Conservation (phyloP, 2,329 filamentous ascomycete species). For the Fusarium coicis region DNA sequence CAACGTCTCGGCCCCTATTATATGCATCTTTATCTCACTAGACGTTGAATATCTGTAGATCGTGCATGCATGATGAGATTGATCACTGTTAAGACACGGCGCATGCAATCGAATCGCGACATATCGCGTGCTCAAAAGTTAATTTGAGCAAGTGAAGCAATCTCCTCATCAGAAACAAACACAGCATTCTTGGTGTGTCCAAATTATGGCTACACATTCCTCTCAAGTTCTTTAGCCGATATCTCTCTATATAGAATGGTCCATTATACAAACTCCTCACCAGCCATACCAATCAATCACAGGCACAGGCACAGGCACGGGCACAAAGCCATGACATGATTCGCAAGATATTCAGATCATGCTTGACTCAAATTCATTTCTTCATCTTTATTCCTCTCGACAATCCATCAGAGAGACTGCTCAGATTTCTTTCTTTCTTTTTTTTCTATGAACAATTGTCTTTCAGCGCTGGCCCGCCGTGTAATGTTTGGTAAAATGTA, state of each 20-base stretch:
- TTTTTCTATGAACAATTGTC: constrained; percentile 45
- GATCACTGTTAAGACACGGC: constrained; percentile 4
- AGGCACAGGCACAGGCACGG: background rate
- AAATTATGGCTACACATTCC: constrained; percentile 14
- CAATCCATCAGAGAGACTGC: constrained; percentile 30
- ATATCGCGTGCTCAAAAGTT: constrained; percentile 1
- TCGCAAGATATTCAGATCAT: background rate
- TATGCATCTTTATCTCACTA: background rate
- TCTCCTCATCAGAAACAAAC: background rate
- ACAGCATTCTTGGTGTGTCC: background rate
- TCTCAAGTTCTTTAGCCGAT: background rate
- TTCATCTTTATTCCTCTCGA: constrained; percentile 29
- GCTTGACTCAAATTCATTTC: constrained; percentile 14
- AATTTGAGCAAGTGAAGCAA: background rate
- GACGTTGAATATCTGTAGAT: background rate
- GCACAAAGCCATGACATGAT: background rate
- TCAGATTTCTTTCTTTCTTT: constrained; percentile 13
- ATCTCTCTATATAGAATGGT: background rate
- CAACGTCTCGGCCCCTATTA: background rate
- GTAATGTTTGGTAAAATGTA: constrained; percentile 22
- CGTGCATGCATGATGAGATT: background rate
- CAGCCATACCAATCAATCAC: background rate
- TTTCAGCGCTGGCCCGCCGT: constrained; percentile 42
- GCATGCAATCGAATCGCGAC: background rate
- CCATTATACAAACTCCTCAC: background rate